Evolutionary conservation across 768 basidiomycete species (phyloP), one percentile per base, ranked within the genome.

Genomic region (Amanita rubescens): DNA sequence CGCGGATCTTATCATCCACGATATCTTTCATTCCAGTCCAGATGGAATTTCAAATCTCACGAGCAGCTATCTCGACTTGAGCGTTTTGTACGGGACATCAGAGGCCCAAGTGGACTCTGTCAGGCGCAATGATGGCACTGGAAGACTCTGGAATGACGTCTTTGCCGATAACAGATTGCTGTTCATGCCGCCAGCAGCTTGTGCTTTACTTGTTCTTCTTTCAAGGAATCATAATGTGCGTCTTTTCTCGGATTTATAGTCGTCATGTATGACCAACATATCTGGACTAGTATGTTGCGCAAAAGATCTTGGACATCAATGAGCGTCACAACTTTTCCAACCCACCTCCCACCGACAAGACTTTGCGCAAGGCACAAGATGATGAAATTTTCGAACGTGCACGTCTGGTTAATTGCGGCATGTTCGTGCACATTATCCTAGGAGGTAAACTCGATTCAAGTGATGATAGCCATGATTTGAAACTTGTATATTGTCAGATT

Each of bases 381-480:
- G 81, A 87, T 47, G 88, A 90, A 59, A 81, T 90, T 43, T 90
- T 87, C 69, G 75, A 86, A 54, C 79, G 84, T 25, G 74, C 85
- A 9, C 77, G 88, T 45, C 71, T 89, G 43, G 81, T 90, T 42
- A 90, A 90, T 64, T 83, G 81, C 49, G 84, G 78, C 3, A 84
- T 74, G 60, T 85, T 87, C 59, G 79, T 85, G 76, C 78, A 82
- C 56, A 78, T 84, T 33, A 83, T 88, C 60, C 70, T 89, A 38
- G 76, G 76, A 22, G 77, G 77, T 75, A 56, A 14, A 64, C 55
- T 38, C 10, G 32, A 19, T 20, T 47, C 32, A 0, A 11, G 25
- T 4, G n/a, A 5, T 24, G 20, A 48, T 11, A 10, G 37, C 5
- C 33, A 15, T 49, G 34, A 7, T 22, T 34, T 8, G 43, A 53